Evolutionary conservation across 2,329 filamentous ascomycete species (phyloP), one percentile per base, ranked within the genome.

Genomic region (Fusarium sp.): DNA sequence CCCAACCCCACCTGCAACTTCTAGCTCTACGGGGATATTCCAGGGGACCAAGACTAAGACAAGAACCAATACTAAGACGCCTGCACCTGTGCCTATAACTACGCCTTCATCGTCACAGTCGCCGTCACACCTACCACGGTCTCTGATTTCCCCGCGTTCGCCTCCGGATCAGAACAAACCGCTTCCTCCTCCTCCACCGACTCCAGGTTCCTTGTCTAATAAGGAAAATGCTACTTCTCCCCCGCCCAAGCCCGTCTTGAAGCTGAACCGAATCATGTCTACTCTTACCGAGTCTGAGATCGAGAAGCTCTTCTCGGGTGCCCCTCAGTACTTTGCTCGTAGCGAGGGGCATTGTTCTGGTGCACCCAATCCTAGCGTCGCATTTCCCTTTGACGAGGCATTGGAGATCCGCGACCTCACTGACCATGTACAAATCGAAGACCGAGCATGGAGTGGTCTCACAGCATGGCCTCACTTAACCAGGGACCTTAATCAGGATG

Each of bases 261-360:
- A 83, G 74, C 79, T 89, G 41, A 81, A 84, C 65, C 83, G 84
- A 77, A 90, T 88, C 79, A 90, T 90, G 84, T 82, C 87, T 46
- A 85, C 85, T 51, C 81, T 91, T 62, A 85, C 80, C 72, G 84
- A 88, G 47, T 81, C 83, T 42, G 88, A 92, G 70, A 81, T 93
- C 54, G 88, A 90, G 79, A 88, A 89, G 78, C 85, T 93, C 74
- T 93, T 93, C 82, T 91, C 90, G 27, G 91, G 91, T n/a, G 91
- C 91, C 45, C 91, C 91, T 68, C 90, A 92, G 77, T 93, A 91
- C 81, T 90, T 89, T 77, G 85, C 88, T 70, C 85, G 87, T 55
- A 86, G 84, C 61, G 85, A 88, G 72, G 86, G 87, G 41, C 86
- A 89, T 77, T 87, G 84, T 76, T 85, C 84, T 62, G 88, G 85